Evolutionary conservation across 2,329 filamentous ascomycete genomes (phyloP).

Genomic region (Aspergillus versicolor): DNA sequence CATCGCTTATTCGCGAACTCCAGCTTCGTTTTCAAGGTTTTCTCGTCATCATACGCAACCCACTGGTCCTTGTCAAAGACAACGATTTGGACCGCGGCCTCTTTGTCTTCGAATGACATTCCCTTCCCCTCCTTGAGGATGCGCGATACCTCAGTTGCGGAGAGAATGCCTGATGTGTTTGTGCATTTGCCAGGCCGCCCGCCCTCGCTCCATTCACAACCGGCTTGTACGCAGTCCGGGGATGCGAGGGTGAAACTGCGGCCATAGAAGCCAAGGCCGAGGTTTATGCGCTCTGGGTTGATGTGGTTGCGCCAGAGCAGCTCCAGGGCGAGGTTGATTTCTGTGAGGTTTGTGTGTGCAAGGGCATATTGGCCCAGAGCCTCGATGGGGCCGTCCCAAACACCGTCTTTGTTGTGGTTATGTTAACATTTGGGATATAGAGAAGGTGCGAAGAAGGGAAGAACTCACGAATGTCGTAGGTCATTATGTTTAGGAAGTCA

Average conservation of each 20-base stretch:
- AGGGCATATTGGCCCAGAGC: constrained; percentile 5
- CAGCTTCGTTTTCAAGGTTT: constrained; percentile 38
- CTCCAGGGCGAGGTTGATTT: constrained; percentile 13
- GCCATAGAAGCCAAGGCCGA: constrained; percentile 17
- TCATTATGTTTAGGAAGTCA: constrained; percentile 16
- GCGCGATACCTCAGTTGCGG: constrained; percentile 25
- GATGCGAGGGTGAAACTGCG: constrained; percentile 7
- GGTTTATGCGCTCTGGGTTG: constrained; percentile 4
- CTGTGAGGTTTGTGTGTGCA: constrained; percentile 17
- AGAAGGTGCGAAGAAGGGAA: too few species aligned
- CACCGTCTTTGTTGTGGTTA: constrained; percentile 3
- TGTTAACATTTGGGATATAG: too few species aligned
- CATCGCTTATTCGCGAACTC: constrained; percentile 31
- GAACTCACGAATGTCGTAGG: constrained; percentile 12
- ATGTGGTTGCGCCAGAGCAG: constrained; percentile 17
- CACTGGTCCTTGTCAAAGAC: constrained; percentile 20
- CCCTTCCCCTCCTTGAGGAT: constrained; percentile 21
- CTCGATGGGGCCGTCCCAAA: constrained; percentile 12
- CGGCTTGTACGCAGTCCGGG: constrained; percentile 3
- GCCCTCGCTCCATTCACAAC: constrained; percentile 15
- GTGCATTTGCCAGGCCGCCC: constrained; percentile 24
- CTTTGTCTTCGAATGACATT: constrained; percentile 17
- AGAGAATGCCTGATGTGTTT: constrained; percentile 20
- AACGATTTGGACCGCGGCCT: constrained; percentile 21
- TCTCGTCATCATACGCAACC: constrained; percentile 35